phyloP scores from a whole-genome alignment of 1,139 yeast species.

The Taphrina betulina region DNA sequence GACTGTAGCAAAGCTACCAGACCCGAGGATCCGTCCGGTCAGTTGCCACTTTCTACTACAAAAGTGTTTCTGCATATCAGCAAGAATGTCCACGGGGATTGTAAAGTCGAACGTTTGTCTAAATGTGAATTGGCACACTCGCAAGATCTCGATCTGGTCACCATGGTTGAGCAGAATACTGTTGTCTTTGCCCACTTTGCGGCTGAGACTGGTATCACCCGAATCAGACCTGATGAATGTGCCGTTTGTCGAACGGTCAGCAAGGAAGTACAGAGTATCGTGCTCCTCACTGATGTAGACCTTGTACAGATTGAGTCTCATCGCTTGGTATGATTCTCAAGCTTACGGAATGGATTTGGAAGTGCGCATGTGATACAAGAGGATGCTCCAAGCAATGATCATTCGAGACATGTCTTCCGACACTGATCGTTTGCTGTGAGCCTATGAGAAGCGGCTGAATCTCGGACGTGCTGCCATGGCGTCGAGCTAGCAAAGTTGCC shows the following conservation, averaged over 20 bases:
- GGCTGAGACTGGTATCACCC: background rate
- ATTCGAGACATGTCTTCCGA: too few species aligned
- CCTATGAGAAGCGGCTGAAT: too few species aligned
- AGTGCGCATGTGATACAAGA: slow-evolving; percentile 1
- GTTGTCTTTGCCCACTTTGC: slow-evolving; percentile 44
- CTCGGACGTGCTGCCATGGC: too few species aligned
- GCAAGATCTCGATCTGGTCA: slow-evolving; percentile 50
- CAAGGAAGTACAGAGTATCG: slow-evolving; percentile 49
- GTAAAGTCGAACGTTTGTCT: slow-evolving; percentile 36
- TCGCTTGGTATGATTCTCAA: too few species aligned
- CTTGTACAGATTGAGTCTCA: too few species aligned
- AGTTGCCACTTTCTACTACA: slow-evolving; percentile 48
- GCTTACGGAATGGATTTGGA: slow-evolving; percentile 6
- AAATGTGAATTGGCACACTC: slow-evolving; percentile 42
- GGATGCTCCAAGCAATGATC: background rate
- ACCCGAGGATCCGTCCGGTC: slow-evolving; percentile 52
- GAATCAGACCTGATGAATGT: slow-evolving; percentile 11
- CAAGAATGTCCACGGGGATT: slow-evolving; percentile 20
- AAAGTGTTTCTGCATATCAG: slow-evolving; percentile 19
- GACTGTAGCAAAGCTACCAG: slow-evolving; percentile 64
- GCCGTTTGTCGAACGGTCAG: slow-evolving; percentile 54
- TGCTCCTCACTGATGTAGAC: slow-evolving; percentile 7
- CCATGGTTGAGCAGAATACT: slow-evolving; percentile 49
- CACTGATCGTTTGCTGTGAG: too few species aligned
- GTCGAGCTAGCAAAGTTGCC: too few species aligned